phyloP scores from a whole-genome alignment of 1,284 basidiomycete species.

The Cerrena zonata region DNA sequence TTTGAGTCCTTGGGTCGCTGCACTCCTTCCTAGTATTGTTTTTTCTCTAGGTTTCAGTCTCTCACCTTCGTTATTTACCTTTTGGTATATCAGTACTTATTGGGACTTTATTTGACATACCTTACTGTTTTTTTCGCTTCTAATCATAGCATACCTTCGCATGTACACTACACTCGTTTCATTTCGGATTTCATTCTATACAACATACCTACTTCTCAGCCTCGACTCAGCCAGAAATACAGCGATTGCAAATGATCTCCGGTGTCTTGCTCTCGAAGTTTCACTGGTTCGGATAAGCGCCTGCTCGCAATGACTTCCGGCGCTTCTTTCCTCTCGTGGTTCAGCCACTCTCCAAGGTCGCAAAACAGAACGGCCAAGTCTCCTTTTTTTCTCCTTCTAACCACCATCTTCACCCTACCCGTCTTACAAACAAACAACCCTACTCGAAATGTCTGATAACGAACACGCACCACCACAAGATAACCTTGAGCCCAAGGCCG shows the following conservation, averaged over 20 bases:
- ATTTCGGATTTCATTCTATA: too few species aligned
- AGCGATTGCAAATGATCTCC: too few species aligned
- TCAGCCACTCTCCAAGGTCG: background rate
- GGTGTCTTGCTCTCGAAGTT: too few species aligned
- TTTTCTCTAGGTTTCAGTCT: too few species aligned
- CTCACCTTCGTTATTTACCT: background rate
- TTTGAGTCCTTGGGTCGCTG: background rate
- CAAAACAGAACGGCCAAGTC: background rate
- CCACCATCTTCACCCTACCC: background rate
- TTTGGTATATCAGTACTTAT: background rate
- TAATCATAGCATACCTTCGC: too few species aligned
- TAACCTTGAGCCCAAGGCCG: constrained; percentile 47
- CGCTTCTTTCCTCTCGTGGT: background rate
- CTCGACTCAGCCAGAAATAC: too few species aligned
- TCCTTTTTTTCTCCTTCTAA: background rate
- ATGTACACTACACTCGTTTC: too few species aligned
- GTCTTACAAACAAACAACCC: background rate
- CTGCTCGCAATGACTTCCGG: background rate
- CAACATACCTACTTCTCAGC: too few species aligned
- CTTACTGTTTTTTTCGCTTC: too few species aligned
- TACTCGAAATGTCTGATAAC: constrained; percentile 55
- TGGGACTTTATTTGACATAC: too few species aligned
- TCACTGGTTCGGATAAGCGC: too few species aligned
- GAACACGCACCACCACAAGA: constrained; percentile 40
- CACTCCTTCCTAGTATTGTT: background rate